Evolutionary conservation across 2,329 filamentous ascomycete genomes (phyloP), one percentile per base, ranked within the genome.

Genomic region (Trichothecium sympodiale): DNA sequence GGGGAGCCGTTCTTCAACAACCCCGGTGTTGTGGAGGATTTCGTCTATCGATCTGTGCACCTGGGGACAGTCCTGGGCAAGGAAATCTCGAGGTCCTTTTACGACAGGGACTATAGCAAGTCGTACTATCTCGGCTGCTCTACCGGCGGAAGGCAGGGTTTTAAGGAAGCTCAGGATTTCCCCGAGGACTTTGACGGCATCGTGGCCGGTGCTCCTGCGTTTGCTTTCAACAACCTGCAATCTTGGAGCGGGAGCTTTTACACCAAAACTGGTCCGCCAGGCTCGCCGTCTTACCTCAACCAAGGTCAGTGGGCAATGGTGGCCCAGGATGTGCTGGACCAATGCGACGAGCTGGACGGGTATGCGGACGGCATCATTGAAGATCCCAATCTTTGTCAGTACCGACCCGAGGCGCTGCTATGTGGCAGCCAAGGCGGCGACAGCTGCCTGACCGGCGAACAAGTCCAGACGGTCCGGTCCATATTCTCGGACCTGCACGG

Each of bases 51-150:
- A 17, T 48, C 55, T 6, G 38, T 64, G 1, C 71, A 75, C 41
- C 64, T 60, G 1, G 69, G 65, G 0, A 63, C 69, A 0, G 56
- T 61, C 0, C 44, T 65, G 2, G 67, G 64, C 10, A 76, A 71
- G 45, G 39, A 59, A 14, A 52, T 77, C 15, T 56, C 60, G 2
- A 45, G 62, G 12, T 46, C 51, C 1, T 73, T 70, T 49, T 77
- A 77, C 44, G 52, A 52, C 2, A 40, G 38, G 3, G 4, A 18
- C 0, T 48, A 57, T 1, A 49, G 53, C 1, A 66, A 64, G 35
- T 65, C 61, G 1, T 78, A 77, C 50, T 77, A 67, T 41, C 46
- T 67, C 3, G 74, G 74, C 7, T 78, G 74, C 46, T 77, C 71
- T 0, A 67, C 70, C 0, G 75, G 76, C 6, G 74, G 75, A 1